Evolutionary conservation across 352 stramenopile genomes (phyloP).

Genomic region (Phytophthora foliorum): DNA sequence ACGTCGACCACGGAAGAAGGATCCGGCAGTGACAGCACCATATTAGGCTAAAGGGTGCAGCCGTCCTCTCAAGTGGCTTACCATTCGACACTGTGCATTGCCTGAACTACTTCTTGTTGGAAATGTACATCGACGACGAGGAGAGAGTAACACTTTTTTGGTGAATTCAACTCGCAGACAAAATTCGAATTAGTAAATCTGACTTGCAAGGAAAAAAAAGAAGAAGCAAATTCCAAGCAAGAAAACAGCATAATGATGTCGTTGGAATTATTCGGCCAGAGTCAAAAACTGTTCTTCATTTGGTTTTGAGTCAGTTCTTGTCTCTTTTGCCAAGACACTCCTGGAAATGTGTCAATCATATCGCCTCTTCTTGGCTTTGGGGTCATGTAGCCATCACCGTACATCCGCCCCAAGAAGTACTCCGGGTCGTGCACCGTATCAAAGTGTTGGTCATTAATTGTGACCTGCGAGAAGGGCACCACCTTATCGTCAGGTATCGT

Average conservation of each 20-base stretch:
- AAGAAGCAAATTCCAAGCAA: neutral
- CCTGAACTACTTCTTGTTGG: slow-evolving; percentile 38
- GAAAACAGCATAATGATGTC: neutral
- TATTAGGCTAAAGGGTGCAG: too few species aligned
- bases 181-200: neutral
- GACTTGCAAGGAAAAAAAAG: too few species aligned
- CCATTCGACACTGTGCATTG: too few species aligned
- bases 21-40: too few species aligned
- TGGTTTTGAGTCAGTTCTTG: neutral
- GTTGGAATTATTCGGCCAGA: too few species aligned
- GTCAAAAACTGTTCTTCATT: neutral
- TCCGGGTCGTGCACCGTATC: slow-evolving; percentile 41
- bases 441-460: slow-evolving; percentile 38
- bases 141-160: neutral
- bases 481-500: slow-evolving; percentile 33
- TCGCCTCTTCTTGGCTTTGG: slow-evolving; percentile 21
- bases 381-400: slow-evolving; percentile 44
- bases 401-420: slow-evolving; percentile 44
- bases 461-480: slow-evolving; percentile 28
- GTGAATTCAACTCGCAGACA: neutral
- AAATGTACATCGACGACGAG: slow-evolving; percentile 42
- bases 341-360: neutral
- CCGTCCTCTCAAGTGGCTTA: too few species aligned
- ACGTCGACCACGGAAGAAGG: too few species aligned
- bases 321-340: neutral